Conservation (phyloP, 2,329 filamentous ascomycete genomes). For the Eutypa lata region DNA sequence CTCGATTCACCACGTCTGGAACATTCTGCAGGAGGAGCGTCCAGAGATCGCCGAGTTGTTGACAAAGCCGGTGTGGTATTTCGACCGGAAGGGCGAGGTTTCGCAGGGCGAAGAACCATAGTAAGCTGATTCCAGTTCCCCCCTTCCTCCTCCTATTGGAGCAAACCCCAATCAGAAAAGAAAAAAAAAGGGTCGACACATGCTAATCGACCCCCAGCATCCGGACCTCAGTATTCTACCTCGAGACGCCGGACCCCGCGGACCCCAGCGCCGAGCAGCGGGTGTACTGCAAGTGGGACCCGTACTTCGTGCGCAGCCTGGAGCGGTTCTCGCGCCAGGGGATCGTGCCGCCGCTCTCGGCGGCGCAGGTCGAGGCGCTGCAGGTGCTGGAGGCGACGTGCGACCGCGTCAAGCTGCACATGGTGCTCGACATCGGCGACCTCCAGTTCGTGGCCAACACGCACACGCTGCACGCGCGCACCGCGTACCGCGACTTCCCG, state of each 20-base stretch:
- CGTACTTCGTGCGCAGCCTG: constrained; percentile 79
- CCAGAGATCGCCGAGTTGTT: constrained; percentile 76
- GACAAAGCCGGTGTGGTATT: constrained; percentile 82
- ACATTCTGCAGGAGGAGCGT: constrained; percentile 68
- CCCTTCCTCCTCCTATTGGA: no score
- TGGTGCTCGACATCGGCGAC: constrained; percentile 82
- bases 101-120: constrained; percentile 72
- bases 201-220: constrained; percentile 46
- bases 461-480: constrained; percentile 78
- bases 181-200: no score
- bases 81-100: constrained; percentile 84
- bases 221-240: constrained; percentile 68
- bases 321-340: constrained; percentile 70
- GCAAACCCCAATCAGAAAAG: no score
- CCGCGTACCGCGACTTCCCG: constrained; percentile 68
- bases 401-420: constrained; percentile 70
- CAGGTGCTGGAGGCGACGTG: constrained; percentile 74
- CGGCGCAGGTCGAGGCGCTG: constrained; percentile 65
- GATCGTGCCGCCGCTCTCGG: constrained; percentile 68
- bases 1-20: constrained; percentile 77
- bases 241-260: constrained; percentile 53
- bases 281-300: constrained; percentile 85
- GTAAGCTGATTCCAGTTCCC: neutral
- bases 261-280: constrained; percentile 53
- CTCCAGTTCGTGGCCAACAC: constrained; percentile 83